Conservation (phyloP, 2,329 filamentous ascomycete species). For the Aschersonia sp. region DNA sequence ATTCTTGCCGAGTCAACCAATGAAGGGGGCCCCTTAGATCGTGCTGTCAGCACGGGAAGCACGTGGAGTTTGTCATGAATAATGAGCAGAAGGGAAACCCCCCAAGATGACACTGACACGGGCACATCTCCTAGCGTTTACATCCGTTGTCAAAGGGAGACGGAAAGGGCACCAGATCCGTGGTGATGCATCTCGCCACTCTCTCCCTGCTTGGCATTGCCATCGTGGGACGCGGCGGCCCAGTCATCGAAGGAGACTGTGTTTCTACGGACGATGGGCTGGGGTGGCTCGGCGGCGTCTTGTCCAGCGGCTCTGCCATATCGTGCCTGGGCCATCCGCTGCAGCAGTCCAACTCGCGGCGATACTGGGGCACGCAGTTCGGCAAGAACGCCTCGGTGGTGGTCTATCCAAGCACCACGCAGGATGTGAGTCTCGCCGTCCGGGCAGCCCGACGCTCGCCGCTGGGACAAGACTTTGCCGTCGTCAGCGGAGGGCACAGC, state of each 20-base stretch:
- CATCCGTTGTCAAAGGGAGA: no score
- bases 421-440: conserved; percentile 3
- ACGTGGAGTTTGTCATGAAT: no score
- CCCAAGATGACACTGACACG: no score
- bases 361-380: conserved; percentile 6
- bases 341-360: conserved; percentile 3
- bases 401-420: conserved; percentile 3
- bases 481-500: conserved; percentile 3
- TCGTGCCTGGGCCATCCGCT: conserved; percentile 4
- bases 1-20: no score
- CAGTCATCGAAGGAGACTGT: conserved; percentile 1
- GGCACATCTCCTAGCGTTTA: no score
- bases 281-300: neutral
- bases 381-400: conserved; percentile 5
- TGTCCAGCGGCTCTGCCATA: conserved; percentile 3
- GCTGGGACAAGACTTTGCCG: conserved; percentile 2
- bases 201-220: neutral
- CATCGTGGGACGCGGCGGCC: neutral
- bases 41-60: no score
- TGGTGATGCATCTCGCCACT: neutral
- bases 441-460: conserved; percentile 2
- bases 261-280: conserved; percentile 1
- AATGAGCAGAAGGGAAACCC: no score
- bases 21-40: no score
- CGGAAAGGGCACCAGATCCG: no score